Conservation (phyloP, 495 filamentous ascomycete genomes). For the Evernia prunastri region DNA sequence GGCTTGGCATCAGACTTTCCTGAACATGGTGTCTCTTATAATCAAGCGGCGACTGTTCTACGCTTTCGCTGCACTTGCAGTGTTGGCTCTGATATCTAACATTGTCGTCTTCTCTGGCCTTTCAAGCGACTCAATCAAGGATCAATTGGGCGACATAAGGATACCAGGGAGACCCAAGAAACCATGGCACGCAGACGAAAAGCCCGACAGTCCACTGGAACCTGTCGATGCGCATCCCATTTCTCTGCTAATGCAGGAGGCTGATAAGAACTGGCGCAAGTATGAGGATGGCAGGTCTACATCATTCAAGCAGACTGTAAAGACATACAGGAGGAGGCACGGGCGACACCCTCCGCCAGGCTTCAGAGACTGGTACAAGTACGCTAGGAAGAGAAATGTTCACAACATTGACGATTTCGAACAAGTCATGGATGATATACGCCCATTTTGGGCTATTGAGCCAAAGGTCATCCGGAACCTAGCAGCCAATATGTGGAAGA, state of each 20-base stretch:
- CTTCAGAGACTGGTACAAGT: constrained; percentile 64
- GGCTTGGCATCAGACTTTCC: not conserved
- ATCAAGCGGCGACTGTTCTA: constrained; percentile 22
- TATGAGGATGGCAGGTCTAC: constrained; percentile 32
- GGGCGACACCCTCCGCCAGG: constrained; percentile 69
- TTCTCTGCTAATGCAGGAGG: constrained; percentile 28
- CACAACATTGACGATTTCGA: constrained; percentile 67
- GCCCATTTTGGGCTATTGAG: constrained; percentile 62
- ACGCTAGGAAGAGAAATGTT: constrained; percentile 52
- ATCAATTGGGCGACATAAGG: constrained; percentile 21
- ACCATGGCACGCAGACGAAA: constrained; percentile 27
- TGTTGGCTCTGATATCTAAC: constrained; percentile 20
- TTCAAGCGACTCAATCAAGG: constrained; percentile 21
- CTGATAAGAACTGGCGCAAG: constrained; percentile 26
- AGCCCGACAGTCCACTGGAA: constrained; percentile 19
- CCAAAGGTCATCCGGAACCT: constrained; percentile 49
- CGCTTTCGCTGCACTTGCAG: constrained; percentile 17
- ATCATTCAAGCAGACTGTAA: constrained; percentile 52
- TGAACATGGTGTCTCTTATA: constrained; percentile 15
- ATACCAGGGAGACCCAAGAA: constrained; percentile 25
- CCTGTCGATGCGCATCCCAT: constrained; percentile 33
- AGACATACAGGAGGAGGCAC: constrained; percentile 53
- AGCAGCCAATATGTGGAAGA: constrained; percentile 36
- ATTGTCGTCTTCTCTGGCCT: constrained; percentile 23
- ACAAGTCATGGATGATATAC: constrained; percentile 63